Evolutionary conservation across 371 early-diverging fungal genomes (phyloP).

Genomic region (Dentiscutata heterogama): DNA sequence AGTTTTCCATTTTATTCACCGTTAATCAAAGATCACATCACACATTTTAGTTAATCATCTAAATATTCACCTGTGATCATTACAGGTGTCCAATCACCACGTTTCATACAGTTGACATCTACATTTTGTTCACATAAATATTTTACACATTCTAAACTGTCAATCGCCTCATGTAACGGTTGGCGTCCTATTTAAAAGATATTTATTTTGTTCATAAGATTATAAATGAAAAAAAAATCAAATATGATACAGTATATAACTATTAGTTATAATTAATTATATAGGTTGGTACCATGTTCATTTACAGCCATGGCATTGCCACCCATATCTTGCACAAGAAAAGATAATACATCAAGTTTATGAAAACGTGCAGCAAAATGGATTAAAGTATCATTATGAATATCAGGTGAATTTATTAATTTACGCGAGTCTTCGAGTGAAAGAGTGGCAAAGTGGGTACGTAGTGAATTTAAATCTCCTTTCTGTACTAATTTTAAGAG

Average conservation of each 20-base stretch:
- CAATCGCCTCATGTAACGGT: slow-evolving; percentile 64
- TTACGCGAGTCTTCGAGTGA: not conserved
- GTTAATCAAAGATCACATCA: not conserved
- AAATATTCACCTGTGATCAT: slow-evolving; percentile 59
- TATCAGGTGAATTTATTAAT: slow-evolving; percentile 36
- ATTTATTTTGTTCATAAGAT: not conserved
- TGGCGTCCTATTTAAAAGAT: slow-evolving; percentile 52
- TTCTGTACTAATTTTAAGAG: slow-evolving; percentile 1
- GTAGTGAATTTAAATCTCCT: not conserved
- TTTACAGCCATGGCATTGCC: slow-evolving; percentile 58
- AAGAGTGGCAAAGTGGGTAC: not conserved
- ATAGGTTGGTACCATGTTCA: slow-evolving; percentile 55
- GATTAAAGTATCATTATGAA: slow-evolving; percentile 60
- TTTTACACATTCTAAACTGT: slow-evolving; percentile 53
- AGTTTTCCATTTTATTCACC: not conserved
- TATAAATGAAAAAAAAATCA: not conserved
- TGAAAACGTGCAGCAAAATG: slow-evolving; percentile 63
- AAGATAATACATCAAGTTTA: slow-evolving; percentile 48
- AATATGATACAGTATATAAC: too few species aligned
- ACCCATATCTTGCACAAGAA: slow-evolving; percentile 50
- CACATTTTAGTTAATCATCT: not conserved
- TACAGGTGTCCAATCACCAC: slow-evolving; percentile 66
- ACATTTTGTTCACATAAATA: slow-evolving; percentile 53
- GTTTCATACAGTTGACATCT: slow-evolving; percentile 62
- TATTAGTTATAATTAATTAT: too few species aligned